phyloP scores from a whole-genome alignment of 1,284 basidiomycete species.

The Microstroma glucosiphilum region DNA sequence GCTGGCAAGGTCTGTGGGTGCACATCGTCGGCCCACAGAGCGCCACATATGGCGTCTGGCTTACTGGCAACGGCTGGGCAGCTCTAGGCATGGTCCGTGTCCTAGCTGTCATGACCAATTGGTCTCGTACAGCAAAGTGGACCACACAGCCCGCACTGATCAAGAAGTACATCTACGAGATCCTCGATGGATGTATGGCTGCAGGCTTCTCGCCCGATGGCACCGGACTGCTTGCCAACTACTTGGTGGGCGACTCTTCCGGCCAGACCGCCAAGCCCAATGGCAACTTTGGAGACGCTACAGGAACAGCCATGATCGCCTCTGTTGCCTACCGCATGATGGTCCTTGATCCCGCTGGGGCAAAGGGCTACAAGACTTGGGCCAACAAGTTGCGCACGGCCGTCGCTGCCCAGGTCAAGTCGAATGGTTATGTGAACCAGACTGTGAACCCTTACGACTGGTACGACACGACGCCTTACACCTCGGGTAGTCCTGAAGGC shows the following conservation, averaged over 20 bases:
- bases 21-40: constrained; percentile 33
- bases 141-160: constrained; percentile 61
- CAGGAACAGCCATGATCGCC: constrained; percentile 36
- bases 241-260: constrained; percentile 18
- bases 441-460: constrained; percentile 39
- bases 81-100: constrained; percentile 80
- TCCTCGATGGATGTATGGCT: constrained; percentile 54
- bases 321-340: constrained; percentile 44
- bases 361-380: constrained; percentile 15
- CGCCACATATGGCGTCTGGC: constrained; percentile 55
- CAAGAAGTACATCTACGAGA: constrained; percentile 63
- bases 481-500: constrained; percentile 27
- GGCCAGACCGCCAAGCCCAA: constrained; percentile 16
- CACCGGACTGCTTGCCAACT: constrained; percentile 40
- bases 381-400: constrained; percentile 35
- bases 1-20: constrained; percentile 43
- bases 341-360: constrained; percentile 25
- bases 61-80: constrained; percentile 76
- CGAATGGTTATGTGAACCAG: constrained; percentile 23
- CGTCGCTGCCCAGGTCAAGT: constrained; percentile 23
- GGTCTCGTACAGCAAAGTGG: constrained; percentile 53
- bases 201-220: constrained; percentile 62
- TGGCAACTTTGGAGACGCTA: constrained; percentile 28
- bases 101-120: constrained; percentile 65
- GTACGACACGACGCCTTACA: constrained; percentile 25